Conservation (phyloP, 2,329 filamentous ascomycete species). For the Fusarium gaditjirri region DNA sequence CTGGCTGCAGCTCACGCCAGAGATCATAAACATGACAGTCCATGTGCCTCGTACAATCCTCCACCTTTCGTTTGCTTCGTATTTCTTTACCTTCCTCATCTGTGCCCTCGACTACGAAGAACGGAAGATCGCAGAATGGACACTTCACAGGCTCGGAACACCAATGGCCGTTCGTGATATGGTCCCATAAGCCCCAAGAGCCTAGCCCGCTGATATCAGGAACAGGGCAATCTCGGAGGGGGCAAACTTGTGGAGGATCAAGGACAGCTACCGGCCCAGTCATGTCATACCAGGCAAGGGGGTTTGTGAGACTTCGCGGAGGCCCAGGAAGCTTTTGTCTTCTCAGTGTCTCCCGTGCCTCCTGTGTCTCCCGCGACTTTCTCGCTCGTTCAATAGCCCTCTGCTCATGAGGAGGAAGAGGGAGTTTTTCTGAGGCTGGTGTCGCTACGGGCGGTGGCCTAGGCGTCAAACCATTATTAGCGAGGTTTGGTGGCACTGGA, state of each 20-base stretch:
- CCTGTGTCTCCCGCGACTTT: not conserved
- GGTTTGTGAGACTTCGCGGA: slow-evolving; percentile 20
- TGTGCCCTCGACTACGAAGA: not conserved
- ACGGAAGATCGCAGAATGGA: slow-evolving; percentile 31
- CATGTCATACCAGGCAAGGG: slow-evolving; percentile 30
- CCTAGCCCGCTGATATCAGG: not conserved
- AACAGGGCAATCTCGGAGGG: too few species aligned
- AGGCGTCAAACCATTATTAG: not conserved
- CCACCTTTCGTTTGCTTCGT: not conserved
- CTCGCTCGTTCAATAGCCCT: not conserved
- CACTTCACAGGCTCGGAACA: not conserved
- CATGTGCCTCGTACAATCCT: slow-evolving; percentile 32
- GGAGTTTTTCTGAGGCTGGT: not conserved
- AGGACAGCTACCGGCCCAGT: not conserved
- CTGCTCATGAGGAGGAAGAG: not conserved
- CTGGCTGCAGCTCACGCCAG: slow-evolving; percentile 24
- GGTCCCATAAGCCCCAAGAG: slow-evolving; percentile 19
- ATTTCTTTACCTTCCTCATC: not conserved
- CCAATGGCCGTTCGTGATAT: slow-evolving; percentile 19
- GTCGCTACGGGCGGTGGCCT: not conserved
- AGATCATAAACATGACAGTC: slow-evolving; percentile 39
- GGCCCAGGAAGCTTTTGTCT: not conserved
- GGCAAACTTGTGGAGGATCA: slow-evolving; percentile 25
- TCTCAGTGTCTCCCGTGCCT: not conserved
- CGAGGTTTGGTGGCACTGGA: not conserved